Evolutionary conservation across 805 yeast genomes (phyloP), one percentile per base, ranked within the genome.

Genomic region (Yarrowia osloensis): DNA sequence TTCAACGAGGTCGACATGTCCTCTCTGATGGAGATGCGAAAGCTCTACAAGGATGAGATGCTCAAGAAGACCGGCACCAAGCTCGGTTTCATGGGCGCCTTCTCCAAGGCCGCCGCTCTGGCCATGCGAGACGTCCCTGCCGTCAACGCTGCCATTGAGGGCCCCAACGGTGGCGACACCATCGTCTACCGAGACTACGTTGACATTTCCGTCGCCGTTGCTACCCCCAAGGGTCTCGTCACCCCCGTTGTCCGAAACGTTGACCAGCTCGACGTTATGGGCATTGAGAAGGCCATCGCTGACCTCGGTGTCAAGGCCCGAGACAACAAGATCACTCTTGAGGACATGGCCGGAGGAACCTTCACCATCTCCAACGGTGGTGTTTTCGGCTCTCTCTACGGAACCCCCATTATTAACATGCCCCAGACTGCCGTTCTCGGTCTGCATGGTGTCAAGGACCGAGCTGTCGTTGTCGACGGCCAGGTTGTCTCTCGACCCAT

Each of bases 361-460:
- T 93, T 95, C 85, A 95, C 99, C 76, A 95, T 95, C 75, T 95
- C 98, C 67, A 95, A 95, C 82, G 99, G 99, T 79, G 99, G 99
- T 80, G 97, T 95, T 68, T 95, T 95, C 76, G 99, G 99, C 71
- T 95, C 98, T 28, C 84, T 95, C 72, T 91, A 89, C 79, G 99
- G 99, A 79, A 95, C 99, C 65, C 99, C 99, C 76, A 95, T 95
- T 80, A 94, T 95, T 79, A 95, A 95, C 86, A 81, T 90, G 86
- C 99, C 99, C 67, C 99, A 95, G 83, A 92, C 97, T 68, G 98
- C 98, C 52, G 99, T 95, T 26, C 85, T 95, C 74, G 99, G 99
- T 74, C 86, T 95, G 77, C 99, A 95, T 76, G 98, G 98, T 80
- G 89, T 91, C 73, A 95, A 95, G 84, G 94, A 95, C 80, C 92